Conservation (phyloP, 1,139 yeast species). For the Candida frijolesensis region DNA sequence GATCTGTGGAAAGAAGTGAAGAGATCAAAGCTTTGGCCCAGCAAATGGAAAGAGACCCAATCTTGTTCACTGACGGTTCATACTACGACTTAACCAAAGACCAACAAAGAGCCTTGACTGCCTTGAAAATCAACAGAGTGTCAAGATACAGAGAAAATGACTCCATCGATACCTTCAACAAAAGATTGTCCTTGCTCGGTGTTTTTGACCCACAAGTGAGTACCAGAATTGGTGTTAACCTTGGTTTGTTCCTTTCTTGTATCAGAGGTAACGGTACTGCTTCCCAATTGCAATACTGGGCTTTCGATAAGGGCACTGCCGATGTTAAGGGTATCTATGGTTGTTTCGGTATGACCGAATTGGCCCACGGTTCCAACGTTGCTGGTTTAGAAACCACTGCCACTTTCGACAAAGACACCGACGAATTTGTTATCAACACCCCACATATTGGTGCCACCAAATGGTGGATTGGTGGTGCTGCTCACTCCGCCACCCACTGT, state of each 20-base stretch:
- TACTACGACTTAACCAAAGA: constrained; percentile 41
- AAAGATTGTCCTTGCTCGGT: constrained; percentile 55
- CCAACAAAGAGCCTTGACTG: constrained; percentile 40
- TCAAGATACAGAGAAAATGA: constrained; percentile 43
- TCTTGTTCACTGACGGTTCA: constrained; percentile 34
- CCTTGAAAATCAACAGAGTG: constrained; percentile 38
- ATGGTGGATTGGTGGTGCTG: constrained; percentile 58
- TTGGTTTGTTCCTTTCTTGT: constrained; percentile 70
- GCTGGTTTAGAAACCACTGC: constrained; percentile 52
- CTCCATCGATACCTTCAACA: constrained; percentile 36
- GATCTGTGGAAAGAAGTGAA: constrained; percentile 35
- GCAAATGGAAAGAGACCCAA: constrained; percentile 49
- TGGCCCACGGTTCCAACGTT: constrained; percentile 53
- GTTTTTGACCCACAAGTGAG: constrained; percentile 63
- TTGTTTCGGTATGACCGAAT: constrained; percentile 53
- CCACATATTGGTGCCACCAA: constrained; percentile 54
- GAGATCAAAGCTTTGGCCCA: constrained; percentile 29
- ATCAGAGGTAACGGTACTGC: constrained; percentile 72
- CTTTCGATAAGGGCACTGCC: constrained; percentile 38
- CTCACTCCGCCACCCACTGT: constrained; percentile 51
- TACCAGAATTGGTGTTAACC: constrained; percentile 58
- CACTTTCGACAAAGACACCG: constrained; percentile 41
- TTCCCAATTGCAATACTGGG: constrained; percentile 45
- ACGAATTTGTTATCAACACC: constrained; percentile 47
- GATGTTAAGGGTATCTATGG: constrained; percentile 43